phyloP scores from a whole-genome alignment of 2,329 filamentous ascomycete species.

The Penicillium hordei region DNA sequence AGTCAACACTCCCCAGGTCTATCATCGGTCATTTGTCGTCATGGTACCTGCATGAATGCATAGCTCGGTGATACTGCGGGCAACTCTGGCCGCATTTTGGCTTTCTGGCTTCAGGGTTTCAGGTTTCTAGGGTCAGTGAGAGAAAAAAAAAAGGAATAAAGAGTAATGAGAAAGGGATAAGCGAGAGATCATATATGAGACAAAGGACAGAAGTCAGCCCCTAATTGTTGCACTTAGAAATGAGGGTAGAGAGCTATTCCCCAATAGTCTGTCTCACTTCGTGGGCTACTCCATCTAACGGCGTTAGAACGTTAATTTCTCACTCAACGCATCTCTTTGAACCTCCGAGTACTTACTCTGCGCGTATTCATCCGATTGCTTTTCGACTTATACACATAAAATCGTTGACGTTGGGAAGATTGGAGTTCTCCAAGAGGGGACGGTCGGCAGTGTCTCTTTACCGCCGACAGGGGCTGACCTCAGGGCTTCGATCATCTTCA shows the following conservation, averaged over 20 bases:
- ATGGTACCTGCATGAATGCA: conserved; percentile 15
- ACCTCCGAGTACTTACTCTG: background rate
- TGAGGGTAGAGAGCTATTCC: conserved; percentile 4
- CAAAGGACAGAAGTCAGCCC: conserved; percentile 8
- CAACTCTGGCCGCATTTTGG: background rate
- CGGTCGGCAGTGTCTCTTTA: conserved; percentile 26
- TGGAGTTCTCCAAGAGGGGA: conserved; percentile 12
- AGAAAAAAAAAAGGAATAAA: background rate
- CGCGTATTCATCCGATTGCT: background rate
- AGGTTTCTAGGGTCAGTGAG: background rate
- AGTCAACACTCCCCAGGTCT: background rate
- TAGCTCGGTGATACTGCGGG: conserved; percentile 7
- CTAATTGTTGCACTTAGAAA: conserved; percentile 3
- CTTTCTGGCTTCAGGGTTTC: background rate
- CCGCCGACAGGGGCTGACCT: conserved; percentile 24
- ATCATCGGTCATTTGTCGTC: conserved; percentile 2
- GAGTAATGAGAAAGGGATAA: background rate
- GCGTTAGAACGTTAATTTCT: background rate
- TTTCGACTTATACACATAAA: background rate
- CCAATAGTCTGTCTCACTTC: conserved; percentile 1
- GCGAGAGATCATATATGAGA: background rate
- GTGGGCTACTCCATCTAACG: background rate
- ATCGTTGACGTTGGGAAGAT: background rate
- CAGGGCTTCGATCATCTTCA: conserved; percentile 14
- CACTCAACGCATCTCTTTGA: background rate